Evolutionary conservation across 768 basidiomycete species (phyloP), one percentile per base, ranked within the genome.

Genomic region (Hydnomerulius pinastri): DNA sequence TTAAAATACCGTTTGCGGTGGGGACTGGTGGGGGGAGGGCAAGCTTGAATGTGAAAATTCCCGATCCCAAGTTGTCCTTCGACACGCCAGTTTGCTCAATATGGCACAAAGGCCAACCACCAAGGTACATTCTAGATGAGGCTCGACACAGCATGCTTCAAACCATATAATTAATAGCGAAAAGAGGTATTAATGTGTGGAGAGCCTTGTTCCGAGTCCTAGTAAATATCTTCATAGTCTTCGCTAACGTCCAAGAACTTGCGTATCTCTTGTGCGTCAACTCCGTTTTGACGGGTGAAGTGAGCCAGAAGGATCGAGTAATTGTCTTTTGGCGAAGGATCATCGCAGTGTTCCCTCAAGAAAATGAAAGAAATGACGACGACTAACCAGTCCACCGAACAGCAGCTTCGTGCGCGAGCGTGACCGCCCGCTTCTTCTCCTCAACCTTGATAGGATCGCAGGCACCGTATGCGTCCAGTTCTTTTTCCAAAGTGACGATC

Each of bases 331-430:
- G n/a, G n/a, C n/a, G 58, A 28, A 6, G 33, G 18, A 27, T 1
- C 4, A n/a, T n/a, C n/a, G n/a, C n/a, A n/a, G n/a, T n/a, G n/a
- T n/a, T n/a, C 24, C 33, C 20, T 12, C 10, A n/a, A 25, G n/a
- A 21, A 13, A 25, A 28, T n/a, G n/a, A 39, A 9, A 18, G 36
- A 17, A 17, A 7, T 13, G 3, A 29, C 3, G 24, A 37, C 20
- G 28, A 69, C 83, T 49, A 56, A 95, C 94, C 94, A 29, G 94
- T 98, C 90, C 92, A 94, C 12, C 91, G 83, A 20, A 86, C 64
- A 11, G 87, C 81, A 11, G 91, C 92, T 63, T 96, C 92, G 54
- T 87, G 90, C 3, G 89, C 91, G 12, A 94, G 74, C 43, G 80
- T 76, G 9, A 83, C 76, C 0, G 86, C 91, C 40, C 87, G 72